Base-by-base conservation (phyloP, 208 protist species). In the Tritrichomonas foetus region DNA sequence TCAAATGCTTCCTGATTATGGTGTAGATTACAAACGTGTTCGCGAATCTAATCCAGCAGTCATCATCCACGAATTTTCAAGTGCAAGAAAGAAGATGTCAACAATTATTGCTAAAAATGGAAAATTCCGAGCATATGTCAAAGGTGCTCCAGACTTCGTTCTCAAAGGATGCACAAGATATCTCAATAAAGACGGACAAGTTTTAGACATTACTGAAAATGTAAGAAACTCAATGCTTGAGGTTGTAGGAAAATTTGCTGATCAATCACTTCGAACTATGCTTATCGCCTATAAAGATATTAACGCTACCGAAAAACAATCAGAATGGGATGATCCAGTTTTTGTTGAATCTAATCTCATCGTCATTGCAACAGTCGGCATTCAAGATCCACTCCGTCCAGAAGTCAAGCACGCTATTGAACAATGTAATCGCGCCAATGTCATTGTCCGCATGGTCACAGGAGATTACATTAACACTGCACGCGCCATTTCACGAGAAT, bases 361-460 rank as follows among this genome's bases (percentile, higher is more conserved):
- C 36, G 27, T 57, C n/a, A 93, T 93, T 22, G 27, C 49, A 22
- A 49, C 66, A 22, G n/a, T 39, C 14, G 93, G 69, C 16, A 89
- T 94, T 39, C 57, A 94, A 57, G 94, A 94, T 66, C 94, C 95
- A 25, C 30, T 95, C 50, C 84, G 95, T 39, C 94, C 74, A 36
- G 95, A 96, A 57, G 95, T 96, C 0, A 93, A 94, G 20, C 36
- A 53, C 1, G 94, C 96, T 25, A 95, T 98, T 27, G n/a, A 57
- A 94, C 93, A 96, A 49, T 96, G 95, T 94, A 93, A 96, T 66
- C 16, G 66, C 41, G 96, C 96, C 96, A 95, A 97, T 96, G 96
- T 99, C 55, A 94, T 95, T 84, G 97, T 99, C 72, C 95, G 97
- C 44, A 97, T 99, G 96, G 94, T 99, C 57, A 98, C 97, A 20